Conservation (phyloP, 352 stramenopile genomes). For the Phytophthora fragariae region DNA sequence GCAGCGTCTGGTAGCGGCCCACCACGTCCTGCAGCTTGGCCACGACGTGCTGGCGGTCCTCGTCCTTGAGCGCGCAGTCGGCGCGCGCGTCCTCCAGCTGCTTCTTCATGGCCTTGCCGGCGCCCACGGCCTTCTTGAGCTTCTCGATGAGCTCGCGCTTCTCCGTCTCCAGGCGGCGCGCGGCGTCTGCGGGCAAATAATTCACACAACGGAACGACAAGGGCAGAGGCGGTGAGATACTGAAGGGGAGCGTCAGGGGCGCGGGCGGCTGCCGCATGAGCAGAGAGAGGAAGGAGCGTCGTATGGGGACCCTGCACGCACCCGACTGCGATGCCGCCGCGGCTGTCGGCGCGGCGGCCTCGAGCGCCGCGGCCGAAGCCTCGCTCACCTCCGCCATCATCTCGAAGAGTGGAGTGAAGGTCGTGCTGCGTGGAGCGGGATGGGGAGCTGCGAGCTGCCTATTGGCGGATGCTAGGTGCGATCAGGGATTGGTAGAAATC, state of each 20-base stretch:
- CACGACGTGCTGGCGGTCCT: conserved; percentile 42
- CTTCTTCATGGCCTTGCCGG: conserved; percentile 75
- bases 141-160: conserved; percentile 84
- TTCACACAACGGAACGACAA: conserved; percentile 27
- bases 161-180: conserved; percentile 57
- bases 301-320: conserved; percentile 12
- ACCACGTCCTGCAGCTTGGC: conserved; percentile 41
- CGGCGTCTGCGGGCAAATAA: conserved; percentile 1
- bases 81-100: conserved; percentile 70
- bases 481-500: conserved; percentile 31
- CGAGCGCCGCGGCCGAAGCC: conserved; percentile 14
- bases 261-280: conserved; percentile 18
- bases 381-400: conserved; percentile 44
- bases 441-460: background rate
- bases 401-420: conserved; percentile 1
- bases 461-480: too few species aligned
- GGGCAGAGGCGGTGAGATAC: conserved; percentile 12
- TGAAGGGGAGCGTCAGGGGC: conserved; percentile 5
- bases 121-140: conserved; percentile 76
- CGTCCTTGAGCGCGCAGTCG: conserved; percentile 49
- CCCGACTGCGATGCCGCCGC: conserved; percentile 14
- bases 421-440: conserved; percentile 32
- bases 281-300: conserved; percentile 20
- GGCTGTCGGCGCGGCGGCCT: conserved; percentile 1
- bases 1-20: conserved; percentile 53